phyloP scores from a whole-genome alignment of 352 stramenopile species.

The Blastocystis sp. region DNA sequence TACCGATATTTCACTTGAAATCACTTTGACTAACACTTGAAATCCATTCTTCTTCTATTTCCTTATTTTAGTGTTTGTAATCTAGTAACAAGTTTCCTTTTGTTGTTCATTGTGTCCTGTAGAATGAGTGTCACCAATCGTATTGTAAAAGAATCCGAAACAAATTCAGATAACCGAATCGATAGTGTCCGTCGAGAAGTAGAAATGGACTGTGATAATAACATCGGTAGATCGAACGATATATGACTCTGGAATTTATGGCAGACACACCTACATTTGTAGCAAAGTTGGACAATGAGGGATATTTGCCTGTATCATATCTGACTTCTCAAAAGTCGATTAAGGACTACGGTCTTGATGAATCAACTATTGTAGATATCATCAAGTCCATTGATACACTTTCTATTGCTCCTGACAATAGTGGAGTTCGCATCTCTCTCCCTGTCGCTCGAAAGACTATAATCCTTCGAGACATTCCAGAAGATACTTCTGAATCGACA shows the following conservation, averaged over 20 bases:
- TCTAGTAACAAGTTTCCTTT: neutral
- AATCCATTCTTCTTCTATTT: neutral
- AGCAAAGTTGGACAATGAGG: slow-evolving; percentile 37
- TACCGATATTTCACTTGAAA: neutral
- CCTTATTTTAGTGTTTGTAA: neutral
- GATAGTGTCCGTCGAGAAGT: neutral
- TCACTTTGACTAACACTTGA: no score
- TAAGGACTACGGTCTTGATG: neutral
- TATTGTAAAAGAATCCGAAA: neutral
- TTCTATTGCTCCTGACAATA: slow-evolving; percentile 14
- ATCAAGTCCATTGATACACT: slow-evolving; percentile 16
- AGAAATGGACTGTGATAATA: neutral
- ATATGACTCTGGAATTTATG: slow-evolving; percentile 45
- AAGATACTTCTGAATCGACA: neutral
- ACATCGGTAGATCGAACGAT: slow-evolving; percentile 35
- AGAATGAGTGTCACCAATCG: neutral
- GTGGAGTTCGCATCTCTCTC: slow-evolving; percentile 42
- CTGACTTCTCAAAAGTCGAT: slow-evolving; percentile 24
- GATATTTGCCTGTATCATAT: slow-evolving; percentile 43
- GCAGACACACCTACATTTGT: slow-evolving; percentile 35
- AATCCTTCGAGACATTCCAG: slow-evolving; percentile 50
- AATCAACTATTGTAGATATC: neutral
- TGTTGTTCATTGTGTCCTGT: neutral
- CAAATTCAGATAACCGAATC: neutral
- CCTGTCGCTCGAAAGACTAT: slow-evolving; percentile 57